Percentiles rank a stretch among this genome's conserved stretches.
Evolutionary conservation across 805 yeast species (phyloP).

Genomic region (Zygotorulaspora danielsina): DNA sequence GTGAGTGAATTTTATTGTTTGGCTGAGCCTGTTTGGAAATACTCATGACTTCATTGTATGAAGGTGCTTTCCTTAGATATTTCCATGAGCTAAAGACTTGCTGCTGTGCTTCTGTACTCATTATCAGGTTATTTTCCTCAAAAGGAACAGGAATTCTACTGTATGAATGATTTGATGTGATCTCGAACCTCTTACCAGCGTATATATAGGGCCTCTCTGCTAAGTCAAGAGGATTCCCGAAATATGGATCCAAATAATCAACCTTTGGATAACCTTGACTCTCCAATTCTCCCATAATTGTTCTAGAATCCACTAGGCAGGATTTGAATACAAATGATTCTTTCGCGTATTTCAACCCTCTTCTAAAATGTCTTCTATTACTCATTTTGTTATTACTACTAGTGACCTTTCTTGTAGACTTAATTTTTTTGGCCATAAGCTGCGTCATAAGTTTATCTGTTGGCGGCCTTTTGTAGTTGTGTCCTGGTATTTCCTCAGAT

Average conservation of each 20-base stretch:
- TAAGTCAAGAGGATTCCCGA: constrained; percentile 48
- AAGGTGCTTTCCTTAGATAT: constrained; percentile 48
- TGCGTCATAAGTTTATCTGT: constrained; percentile 25
- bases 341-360: constrained; percentile 6
- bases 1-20: constrained; percentile 39
- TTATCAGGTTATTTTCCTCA: constrained; percentile 16
- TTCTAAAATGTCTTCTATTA: neutral
- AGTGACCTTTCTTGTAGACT: constrained; percentile 8
- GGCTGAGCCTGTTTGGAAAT: constrained; percentile 11
- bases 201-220: constrained; percentile 53
- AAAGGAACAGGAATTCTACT: constrained; percentile 33
- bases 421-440: constrained; percentile 15
- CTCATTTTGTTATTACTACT: neutral
- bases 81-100: constrained; percentile 39
- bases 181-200: constrained; percentile 60
- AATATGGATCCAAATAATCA: constrained; percentile 61
- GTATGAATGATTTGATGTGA: constrained; percentile 40
- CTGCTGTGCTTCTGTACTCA: constrained; percentile 1
- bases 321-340: constrained; percentile 14
- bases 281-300: constrained; percentile 47
- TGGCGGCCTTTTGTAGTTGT: constrained; percentile 8
- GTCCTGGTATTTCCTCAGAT: neutral
- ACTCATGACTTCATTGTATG: constrained; percentile 34
- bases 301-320: constrained; percentile 24
- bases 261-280: constrained; percentile 45